A percentile compares a stretch with the other conserved stretches of the same genome.
These are phyloP conservation scores for Geotrichum phurueaensis DNA, from an alignment of 1,139 yeast genomes.

Conservation along the genomic window DNA sequence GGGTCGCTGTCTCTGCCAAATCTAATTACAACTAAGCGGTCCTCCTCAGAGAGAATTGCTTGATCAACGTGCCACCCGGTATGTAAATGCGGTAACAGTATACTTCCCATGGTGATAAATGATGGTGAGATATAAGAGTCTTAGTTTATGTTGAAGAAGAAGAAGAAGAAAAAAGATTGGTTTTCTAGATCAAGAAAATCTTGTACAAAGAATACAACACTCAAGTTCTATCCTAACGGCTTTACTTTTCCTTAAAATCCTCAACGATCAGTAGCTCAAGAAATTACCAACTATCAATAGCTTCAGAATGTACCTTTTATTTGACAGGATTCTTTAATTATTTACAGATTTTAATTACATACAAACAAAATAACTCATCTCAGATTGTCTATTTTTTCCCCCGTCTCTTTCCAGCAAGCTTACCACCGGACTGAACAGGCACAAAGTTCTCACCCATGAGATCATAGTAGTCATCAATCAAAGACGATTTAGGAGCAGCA, in stretches of 20 bases:
- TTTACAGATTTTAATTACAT: neutral
- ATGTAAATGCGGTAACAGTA: slow-evolving; percentile 76
- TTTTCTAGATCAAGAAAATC: neutral
- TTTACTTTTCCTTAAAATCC: neutral
- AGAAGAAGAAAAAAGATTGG: slow-evolving; percentile 2
- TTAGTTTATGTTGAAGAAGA: slow-evolving; percentile 2
- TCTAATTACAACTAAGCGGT: slow-evolving; percentile 76
- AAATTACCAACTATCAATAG: neutral
- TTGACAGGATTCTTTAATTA: neutral
- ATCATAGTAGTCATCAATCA: slow-evolving; percentile 51
- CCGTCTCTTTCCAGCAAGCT: slow-evolving; percentile 45
- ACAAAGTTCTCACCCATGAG: slow-evolving; percentile 58
- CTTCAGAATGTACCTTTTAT: neutral
- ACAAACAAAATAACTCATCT: slow-evolving; percentile 1
- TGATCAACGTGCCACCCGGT: slow-evolving; percentile 99
- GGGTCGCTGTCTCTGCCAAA: slow-evolving; percentile 76
- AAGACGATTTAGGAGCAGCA: slow-evolving; percentile 22
- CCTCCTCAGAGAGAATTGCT: slow-evolving; percentile 81
- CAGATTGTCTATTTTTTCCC: slow-evolving; percentile 33
- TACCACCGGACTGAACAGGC: slow-evolving; percentile 60
- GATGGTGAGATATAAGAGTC: neutral
- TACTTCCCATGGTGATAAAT: slow-evolving; percentile 59
- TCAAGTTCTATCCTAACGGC: neutral
- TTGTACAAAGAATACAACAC: neutral
- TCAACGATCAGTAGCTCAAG: neutral